Evolutionary conservation across 768 basidiomycete genomes (phyloP).

Genomic region (Psilocybe tampanensis): DNA sequence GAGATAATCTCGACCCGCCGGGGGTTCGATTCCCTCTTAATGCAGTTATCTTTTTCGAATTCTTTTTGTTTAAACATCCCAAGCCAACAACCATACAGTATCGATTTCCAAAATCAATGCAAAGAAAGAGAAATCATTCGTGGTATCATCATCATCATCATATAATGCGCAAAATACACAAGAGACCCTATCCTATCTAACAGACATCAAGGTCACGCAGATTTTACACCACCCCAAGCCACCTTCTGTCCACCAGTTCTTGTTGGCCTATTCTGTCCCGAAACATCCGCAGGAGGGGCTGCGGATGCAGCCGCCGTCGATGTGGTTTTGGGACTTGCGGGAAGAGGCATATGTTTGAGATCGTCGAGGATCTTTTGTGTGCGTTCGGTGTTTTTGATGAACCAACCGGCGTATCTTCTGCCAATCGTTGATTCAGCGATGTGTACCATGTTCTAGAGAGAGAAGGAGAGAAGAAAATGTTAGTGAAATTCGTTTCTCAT

Average conservation of each 20-base stretch:
- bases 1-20: conserved; percentile 69
- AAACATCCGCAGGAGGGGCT: conserved; percentile 21
- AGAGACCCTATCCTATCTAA: not conserved
- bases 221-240: conserved; percentile 58
- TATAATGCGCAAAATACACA: not conserved
- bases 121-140: not conserved
- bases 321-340: conserved; percentile 32
- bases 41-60: conserved; percentile 41
- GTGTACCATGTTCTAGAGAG: conserved; percentile 87
- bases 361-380: conserved; percentile 87
- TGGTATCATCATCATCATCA: not conserved
- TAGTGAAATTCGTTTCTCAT: too few relatives aligned
- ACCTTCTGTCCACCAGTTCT: conserved; percentile 54
- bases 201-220: conserved; percentile 11
- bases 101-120: too few relatives aligned
- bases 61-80: conserved; percentile 62
- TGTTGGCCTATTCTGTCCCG: conserved; percentile 24
- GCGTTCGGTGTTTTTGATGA: conserved; percentile 94
- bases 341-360: conserved; percentile 56
- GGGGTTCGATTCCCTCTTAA: conserved; percentile 89
- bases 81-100: too few relatives aligned
- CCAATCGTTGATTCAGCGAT: conserved; percentile 95
- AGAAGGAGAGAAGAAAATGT: too few relatives aligned
- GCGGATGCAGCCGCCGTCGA: conserved; percentile 16
- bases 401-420: conserved; percentile 94